These are phyloP conservation scores for Abelmoschus esculentus DNA, from an alignment of 345 rosid genomes.

Conservation along the genomic window DNA sequence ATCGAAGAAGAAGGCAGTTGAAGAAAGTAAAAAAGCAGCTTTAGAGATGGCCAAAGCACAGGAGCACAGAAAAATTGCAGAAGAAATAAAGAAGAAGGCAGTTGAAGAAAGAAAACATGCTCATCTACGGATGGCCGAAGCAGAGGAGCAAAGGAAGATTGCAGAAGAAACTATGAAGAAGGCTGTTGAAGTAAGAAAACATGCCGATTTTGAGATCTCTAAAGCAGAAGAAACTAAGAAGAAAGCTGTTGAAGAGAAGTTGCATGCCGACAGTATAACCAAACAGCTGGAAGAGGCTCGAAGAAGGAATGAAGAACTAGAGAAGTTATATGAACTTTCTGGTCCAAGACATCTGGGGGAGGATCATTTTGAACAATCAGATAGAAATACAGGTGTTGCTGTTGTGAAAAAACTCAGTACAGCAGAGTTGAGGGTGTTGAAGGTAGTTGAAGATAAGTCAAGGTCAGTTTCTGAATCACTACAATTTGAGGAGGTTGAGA, in stretches of 20 bases:
- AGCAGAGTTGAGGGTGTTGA: slow-evolving; percentile 35
- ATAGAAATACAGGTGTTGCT: not conserved
- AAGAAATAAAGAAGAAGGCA: slow-evolving; percentile 30
- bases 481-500: slow-evolving; percentile 17
- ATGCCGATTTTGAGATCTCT: not conserved
- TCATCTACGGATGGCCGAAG: slow-evolving; percentile 29
- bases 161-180: slow-evolving; percentile 8
- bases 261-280: not conserved
- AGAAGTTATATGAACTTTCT: slow-evolving; percentile 20
- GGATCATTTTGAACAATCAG: slow-evolving; percentile 4
- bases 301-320: slow-evolving; percentile 24
- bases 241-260: slow-evolving; percentile 10
- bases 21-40: slow-evolving; percentile 13
- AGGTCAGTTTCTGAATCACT: slow-evolving; percentile 3
- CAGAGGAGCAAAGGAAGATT: not conserved
- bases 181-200: slow-evolving; percentile 28
- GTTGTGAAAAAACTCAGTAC: not conserved
- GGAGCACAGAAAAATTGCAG: slow-evolving; percentile 1
- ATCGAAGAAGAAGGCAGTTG: slow-evolving; percentile 35
- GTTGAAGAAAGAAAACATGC: slow-evolving; percentile 27
- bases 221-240: not conserved
- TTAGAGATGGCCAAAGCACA: not conserved
- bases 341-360: slow-evolving; percentile 14
- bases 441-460: slow-evolving; percentile 28
- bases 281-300: slow-evolving; percentile 9